Base-by-base conservation (phyloP, 2,329 filamentous ascomycete genomes). In the Aureobasidium subglaciale region DNA sequence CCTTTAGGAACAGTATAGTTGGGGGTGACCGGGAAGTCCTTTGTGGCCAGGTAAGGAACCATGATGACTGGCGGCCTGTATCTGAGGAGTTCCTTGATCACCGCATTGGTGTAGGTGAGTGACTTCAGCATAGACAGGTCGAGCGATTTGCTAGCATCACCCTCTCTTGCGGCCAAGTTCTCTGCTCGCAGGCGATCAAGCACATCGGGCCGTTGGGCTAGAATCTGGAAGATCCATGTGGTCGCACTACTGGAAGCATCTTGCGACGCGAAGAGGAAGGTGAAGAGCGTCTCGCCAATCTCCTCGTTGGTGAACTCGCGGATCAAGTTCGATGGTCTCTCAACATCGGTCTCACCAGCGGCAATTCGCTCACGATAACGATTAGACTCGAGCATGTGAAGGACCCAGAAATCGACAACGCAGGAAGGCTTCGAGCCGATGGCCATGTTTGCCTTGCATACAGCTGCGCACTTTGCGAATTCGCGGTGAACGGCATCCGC, bases 221-320 rank as follows among this genome's bases (percentile, higher is more conserved):
- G 86, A 66, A 90, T 81, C 76, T 99, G 93, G 80, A 96, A 96
- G 61, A 97, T 75, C 90, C 93, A 97, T 52, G 91, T 96, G 65
- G 82, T 84, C 59, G 93, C 92, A 66, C 89, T 95, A 74, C 87
- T 93, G 59, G 93, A 96, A 62, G 93, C 93, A 71, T 99, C 93
- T 74, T 97, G 93, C 3, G 91, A 96, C 59, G 93, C 92, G 73
- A 97, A 97, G 59, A 97, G 80, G 78, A 96, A 96, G 48, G 92
- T 95, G 75, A 96, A 96, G 66, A 96, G 71, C 20, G 92, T 96
- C 78, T 93, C 88, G 55, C 89, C 81, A 66, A 96, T 96, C 73
- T 96, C 92, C 65, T 86, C 87, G 69, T 96, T 88, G 71, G 80
- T 85, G 72, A 96, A 96, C 64, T 88, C 84, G 67, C 92, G 88